Evolutionary conservation across 2,329 filamentous ascomycete species (phyloP), one percentile per base, ranked within the genome.

Genomic region (Aspergillus latus): DNA sequence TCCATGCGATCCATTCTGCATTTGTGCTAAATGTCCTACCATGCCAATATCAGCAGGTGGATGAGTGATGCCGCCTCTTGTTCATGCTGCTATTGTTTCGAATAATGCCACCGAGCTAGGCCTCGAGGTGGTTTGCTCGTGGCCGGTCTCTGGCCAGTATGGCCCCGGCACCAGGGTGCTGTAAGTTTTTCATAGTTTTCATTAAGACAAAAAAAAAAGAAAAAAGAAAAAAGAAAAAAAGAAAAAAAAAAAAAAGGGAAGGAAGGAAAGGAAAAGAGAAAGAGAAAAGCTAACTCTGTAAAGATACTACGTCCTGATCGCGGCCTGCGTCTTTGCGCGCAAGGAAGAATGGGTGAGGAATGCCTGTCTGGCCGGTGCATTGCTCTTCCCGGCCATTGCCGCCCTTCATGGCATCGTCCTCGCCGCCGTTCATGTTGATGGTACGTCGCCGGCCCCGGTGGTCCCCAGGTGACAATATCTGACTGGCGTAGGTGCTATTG

Each of bases 271-370:
- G 21, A 21, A 21, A 21, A 21, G 21, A 21, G 21, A 3, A 21
- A 21, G 21, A 21, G 15, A 28, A 29, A 26, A 1, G 32, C 28
- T 28, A 9, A 42, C 28, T 47, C 29, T 5, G 5, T 4, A 1
- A 13, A 52, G 50, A 11, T 52, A 52, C 42, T 52, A 52, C 32
- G 50, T 47, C 3, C 43, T 52, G 0, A 47, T 52, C 32, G 43
- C 50, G 8, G 43, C 50, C 13, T 52, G 50, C n/a, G 42, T 52
- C 5, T 52, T 52, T 15, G 50, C 50, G 11, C 30, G 42, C 2
- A 52, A 52, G 15, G 50, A 52, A n/a, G 50, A 52, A 32, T 52
- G 50, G 50, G 32, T 52, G 21, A 52, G 50, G 30, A 52, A 47
- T 40, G 50, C 50, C 21, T 52, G 50, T 9, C 26, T 52, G n/a